These are phyloP conservation scores for Phytopythium litorale DNA, from an alignment of 352 stramenopile species.

Conservation along the genomic window DNA sequence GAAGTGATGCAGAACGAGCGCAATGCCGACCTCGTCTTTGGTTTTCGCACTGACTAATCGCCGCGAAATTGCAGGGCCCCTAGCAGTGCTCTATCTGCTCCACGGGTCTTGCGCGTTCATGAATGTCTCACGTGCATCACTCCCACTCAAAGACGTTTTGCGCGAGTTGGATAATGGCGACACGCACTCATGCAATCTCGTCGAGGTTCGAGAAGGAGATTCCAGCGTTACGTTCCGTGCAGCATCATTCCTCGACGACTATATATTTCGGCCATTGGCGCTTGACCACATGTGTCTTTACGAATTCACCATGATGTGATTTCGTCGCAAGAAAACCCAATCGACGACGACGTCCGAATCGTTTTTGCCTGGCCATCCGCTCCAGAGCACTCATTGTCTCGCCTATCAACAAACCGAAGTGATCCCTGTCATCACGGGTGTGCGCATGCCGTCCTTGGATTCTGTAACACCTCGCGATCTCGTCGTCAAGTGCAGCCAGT, in stretches of 20 bases:
- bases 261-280: background rate
- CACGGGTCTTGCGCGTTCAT: background rate
- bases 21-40: background rate
- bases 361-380: background rate
- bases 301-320: background rate
- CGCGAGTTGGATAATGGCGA: background rate
- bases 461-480: background rate
- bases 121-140: background rate
- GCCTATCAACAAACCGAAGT: background rate
- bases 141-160: background rate
- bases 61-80: background rate
- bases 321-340: background rate
- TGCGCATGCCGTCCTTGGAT: background rate
- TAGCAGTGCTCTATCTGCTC: background rate
- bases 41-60: background rate
- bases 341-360: background rate
- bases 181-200: background rate
- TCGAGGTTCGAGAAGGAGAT: background rate
- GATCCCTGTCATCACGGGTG: background rate
- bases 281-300: background rate
- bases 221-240: background rate
- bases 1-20: no score
- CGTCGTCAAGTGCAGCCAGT: background rate
- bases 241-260: conserved; percentile 1
- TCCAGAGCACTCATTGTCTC: background rate